Evolutionary conservation across 176 grass and related monocot genomes (phyloP).

Genomic region (Phoenix dactylifera): DNA sequence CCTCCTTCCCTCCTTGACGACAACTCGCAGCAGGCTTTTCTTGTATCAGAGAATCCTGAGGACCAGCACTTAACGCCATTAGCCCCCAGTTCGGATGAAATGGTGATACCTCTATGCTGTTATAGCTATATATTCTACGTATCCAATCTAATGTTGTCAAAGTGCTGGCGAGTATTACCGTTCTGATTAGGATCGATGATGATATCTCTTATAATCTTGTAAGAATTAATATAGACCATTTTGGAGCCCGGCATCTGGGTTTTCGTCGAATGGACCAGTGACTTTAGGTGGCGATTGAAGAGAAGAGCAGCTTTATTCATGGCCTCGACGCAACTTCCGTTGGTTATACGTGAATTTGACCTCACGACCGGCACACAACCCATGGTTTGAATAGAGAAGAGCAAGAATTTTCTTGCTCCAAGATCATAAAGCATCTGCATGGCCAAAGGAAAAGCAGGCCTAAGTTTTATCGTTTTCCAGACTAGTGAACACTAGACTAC

Average conservation of each 20-base stretch:
- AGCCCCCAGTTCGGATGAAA: no score
- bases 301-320: slow-evolving; percentile 41
- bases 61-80: no score
- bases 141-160: no score
- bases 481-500: no score
- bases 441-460: neutral
- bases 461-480: no score
- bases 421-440: slow-evolving; percentile 39
- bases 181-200: slow-evolving; percentile 20
- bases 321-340: slow-evolving; percentile 21
- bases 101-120: no score
- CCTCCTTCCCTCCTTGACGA: neutral
- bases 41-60: slow-evolving; percentile 29
- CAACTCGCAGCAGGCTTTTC: slow-evolving; percentile 35
- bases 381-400: slow-evolving; percentile 56
- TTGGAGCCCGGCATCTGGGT: slow-evolving; percentile 31
- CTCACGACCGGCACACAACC: slow-evolving; percentile 45
- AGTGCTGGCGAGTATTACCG: slow-evolving; percentile 16
- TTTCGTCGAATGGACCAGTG: slow-evolving; percentile 5
- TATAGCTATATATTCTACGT: no score
- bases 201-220: slow-evolving; percentile 39
- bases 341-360: slow-evolving; percentile 19
- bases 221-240: slow-evolving; percentile 32
- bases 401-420: slow-evolving; percentile 48
- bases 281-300: slow-evolving; percentile 39